These are phyloP conservation scores for Tubosaeta sp. DNA, from an alignment of 768 basidiomycete genomes.

Conservation along the genomic window DNA sequence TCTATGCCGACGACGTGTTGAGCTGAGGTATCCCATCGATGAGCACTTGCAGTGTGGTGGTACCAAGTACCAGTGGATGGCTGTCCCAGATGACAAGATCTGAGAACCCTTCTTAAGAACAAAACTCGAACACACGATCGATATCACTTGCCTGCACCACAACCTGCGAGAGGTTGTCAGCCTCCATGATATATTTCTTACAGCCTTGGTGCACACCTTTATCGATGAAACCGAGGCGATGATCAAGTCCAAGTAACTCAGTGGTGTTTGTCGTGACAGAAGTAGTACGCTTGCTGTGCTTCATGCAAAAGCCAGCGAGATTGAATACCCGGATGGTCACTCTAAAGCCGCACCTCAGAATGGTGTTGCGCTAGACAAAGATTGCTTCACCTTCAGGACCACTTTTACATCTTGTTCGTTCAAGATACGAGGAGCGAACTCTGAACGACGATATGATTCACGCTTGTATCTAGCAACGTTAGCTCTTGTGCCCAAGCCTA, in stretches of 20 bases:
- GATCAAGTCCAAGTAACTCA: conserved; percentile 65
- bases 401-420: conserved; percentile 46
- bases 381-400: conserved; percentile 43
- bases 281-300: conserved; percentile 73
- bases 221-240: conserved; percentile 73
- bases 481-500: neutral
- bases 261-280: conserved; percentile 76
- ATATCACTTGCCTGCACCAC: conserved; percentile 50
- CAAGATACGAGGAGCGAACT: conserved; percentile 53
- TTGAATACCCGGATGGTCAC: conserved; percentile 62
- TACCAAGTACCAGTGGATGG: conserved; percentile 74
- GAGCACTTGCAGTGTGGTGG: conserved; percentile 76
- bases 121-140: neutral
- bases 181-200: neutral
- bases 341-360: conserved; percentile 34
- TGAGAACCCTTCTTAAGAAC: conserved; percentile 12
- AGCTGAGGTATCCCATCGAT: conserved; percentile 80
- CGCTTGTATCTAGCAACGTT: conserved; percentile 45
- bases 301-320: conserved; percentile 78
- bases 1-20: conserved; percentile 33
- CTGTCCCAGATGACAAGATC: conserved; percentile 64
- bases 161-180: conserved; percentile 39
- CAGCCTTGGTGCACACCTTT: conserved; percentile 37
- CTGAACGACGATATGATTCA: conserved; percentile 51
- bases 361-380: neutral